Evolutionary conservation across 768 basidiomycete genomes (phyloP), one percentile per base, ranked within the genome.

Genomic region (Collybia sordida): DNA sequence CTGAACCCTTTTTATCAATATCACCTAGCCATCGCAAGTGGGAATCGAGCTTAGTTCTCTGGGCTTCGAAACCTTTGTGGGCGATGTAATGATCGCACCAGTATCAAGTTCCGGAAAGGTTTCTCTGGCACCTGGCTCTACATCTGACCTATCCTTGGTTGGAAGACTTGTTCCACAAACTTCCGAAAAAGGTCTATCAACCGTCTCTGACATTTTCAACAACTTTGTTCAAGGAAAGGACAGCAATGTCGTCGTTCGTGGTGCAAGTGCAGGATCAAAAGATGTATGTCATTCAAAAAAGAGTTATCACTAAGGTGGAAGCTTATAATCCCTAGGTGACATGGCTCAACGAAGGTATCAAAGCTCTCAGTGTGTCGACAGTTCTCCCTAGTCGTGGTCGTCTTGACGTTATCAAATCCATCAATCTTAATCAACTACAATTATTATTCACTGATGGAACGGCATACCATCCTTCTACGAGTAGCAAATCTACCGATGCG

Each of bases 311-410:
- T 31, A 23, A 24, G 15, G 17, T 24, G 9, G 17, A 46, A 24
- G 23, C 15, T 15, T 31, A 19, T 50, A 5, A 24, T 37, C 51
- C 7, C 8, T 50, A 86, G 83, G 84, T 84, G 11, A 77, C 80
- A 3, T 90, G 87, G 88, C 68, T 90, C 19, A 86, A 88, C 57
- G 77, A 82, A 42, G 88, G 79, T 21, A 87, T 90, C 61, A 79
- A 84, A 64, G 71, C 72, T 23, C 78, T 90, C 14, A 67, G 73
- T 45, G 72, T 90, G 2, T 71, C 71, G 4, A 80, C 86, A 0
- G 69, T 79, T 21, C 71, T 90, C 27, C 87, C 85, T 3, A 84
- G 85, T 56, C 77, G 71, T 42, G 87, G 88, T 14, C 67, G 72
- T 12, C 73, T 83, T 49, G 64, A 80, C 18, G 69, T 90, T 57